Percentiles rank a stretch among this genome's conserved stretches.
Evolutionary conservation across 768 basidiomycete genomes (phyloP).

Genomic region (Phanerodontia chrysosporium): DNA sequence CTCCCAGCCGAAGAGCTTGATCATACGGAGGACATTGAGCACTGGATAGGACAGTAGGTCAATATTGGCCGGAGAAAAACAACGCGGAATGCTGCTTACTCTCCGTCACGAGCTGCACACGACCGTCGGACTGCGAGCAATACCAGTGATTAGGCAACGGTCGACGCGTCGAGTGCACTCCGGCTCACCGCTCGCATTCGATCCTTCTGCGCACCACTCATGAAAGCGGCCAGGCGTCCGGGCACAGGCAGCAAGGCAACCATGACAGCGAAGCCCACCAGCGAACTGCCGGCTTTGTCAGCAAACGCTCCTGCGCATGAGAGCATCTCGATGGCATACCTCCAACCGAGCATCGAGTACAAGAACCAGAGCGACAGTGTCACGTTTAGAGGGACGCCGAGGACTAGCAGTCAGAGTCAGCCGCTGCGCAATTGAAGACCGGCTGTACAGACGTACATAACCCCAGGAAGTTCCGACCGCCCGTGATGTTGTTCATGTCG

Average conservation of each 20-base stretch:
- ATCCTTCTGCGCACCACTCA: conserved; percentile 33
- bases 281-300: conserved; percentile 22
- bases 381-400: conserved; percentile 9
- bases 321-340: conserved; percentile 10
- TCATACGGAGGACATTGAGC: conserved; percentile 37
- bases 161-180: too few species aligned
- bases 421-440: not conserved
- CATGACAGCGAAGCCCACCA: conserved; percentile 36
- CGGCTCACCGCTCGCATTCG: conserved; percentile 36
- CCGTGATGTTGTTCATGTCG: conserved; percentile 38
- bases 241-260: conserved; percentile 40
- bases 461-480: conserved; percentile 19
- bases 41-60: too few species aligned
- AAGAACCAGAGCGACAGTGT: conserved; percentile 35
- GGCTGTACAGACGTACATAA: too few species aligned
- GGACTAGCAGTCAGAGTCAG: not conserved
- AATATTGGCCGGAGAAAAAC: too few species aligned
- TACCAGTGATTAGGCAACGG: not conserved
- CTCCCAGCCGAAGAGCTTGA: conserved; percentile 43
- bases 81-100: not conserved
- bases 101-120: conserved; percentile 26
- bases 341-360: conserved; percentile 38
- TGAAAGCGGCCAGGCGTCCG: conserved; percentile 32
- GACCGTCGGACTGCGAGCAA: conserved; percentile 37
- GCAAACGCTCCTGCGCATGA: not conserved